phyloP scores from a whole-genome alignment of 768 basidiomycete species.

The Mycena pura region DNA sequence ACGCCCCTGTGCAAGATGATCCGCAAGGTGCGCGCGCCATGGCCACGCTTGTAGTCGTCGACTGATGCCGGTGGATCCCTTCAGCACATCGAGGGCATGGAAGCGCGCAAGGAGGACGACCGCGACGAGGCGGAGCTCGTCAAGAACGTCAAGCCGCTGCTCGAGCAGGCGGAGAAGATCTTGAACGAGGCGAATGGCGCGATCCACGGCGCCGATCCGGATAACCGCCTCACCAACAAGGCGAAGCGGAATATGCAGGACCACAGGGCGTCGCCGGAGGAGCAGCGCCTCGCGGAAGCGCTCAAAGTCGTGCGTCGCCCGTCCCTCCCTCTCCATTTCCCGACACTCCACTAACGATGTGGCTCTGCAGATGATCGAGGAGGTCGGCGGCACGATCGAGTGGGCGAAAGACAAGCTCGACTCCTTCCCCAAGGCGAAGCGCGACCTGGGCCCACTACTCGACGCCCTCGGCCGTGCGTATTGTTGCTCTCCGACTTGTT shows the following conservation, averaged over 20 bases:
- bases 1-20: constrained; percentile 43
- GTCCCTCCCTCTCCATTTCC: not conserved
- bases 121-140: constrained; percentile 43
- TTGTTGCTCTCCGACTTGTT: not conserved
- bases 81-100: constrained; percentile 45
- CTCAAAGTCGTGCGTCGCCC: constrained; percentile 40
- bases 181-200: constrained; percentile 46
- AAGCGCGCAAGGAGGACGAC: constrained; percentile 42
- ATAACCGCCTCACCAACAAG: constrained; percentile 40
- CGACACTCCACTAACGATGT: not conserved
- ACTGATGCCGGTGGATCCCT: not conserved
- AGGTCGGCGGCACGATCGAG: constrained; percentile 46
- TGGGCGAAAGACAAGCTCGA: constrained; percentile 46
- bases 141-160: constrained; percentile 42
- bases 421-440: constrained; percentile 45
- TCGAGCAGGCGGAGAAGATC: constrained; percentile 46
- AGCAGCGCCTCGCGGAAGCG: constrained; percentile 46
- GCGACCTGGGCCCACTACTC: constrained; percentile 44
- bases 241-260: constrained; percentile 43
- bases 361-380: constrained; percentile 42
- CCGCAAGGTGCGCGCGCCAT: constrained; percentile 38
- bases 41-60: not conserved
- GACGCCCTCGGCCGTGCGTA: constrained; percentile 43
- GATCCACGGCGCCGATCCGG: constrained; percentile 45
- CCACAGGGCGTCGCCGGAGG: constrained; percentile 45